Base-by-base conservation (phyloP, 2,329 filamentous ascomycete species). In the Fusarium sp. region DNA sequence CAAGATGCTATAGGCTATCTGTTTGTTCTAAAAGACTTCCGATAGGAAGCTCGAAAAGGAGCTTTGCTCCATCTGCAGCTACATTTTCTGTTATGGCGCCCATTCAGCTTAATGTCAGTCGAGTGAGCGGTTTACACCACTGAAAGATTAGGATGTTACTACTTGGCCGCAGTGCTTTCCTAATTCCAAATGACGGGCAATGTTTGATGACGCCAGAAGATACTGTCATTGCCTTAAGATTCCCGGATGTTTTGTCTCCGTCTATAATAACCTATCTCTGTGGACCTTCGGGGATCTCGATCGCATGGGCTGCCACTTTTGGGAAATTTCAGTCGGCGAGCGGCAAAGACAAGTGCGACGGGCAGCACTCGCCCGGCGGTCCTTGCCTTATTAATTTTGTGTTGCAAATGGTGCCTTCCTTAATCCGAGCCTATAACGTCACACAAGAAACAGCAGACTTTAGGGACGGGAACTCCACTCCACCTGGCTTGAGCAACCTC, bases 381-480 rank as follows among this genome's bases (percentile, higher is more conserved):
- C 35, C 62, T 54, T 70, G 53, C 65, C 71, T 66, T 62, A 38
- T 52, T 19, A 35, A 52, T 58, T 62, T 42, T 60, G 50, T 58
- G 46, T 46, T 64, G 53, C 57, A 50, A 57, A 23, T 64, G 60
- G 60, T 49, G 54, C 60, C 74, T 77, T 69, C 61, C 63, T 46
- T 33, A 61, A 61, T 50, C 40, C 33, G 60, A 60, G 60, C 60
- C 38, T 67, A 64, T 77, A 74, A 77, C 67, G 72, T 76, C 74
- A 77, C 75, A 67, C 69, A 58, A 72, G 50, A 60, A 49, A 54
- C 62, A 74, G 61, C 71, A 71, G 70, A 67, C 56, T 67, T 60
- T 57, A 54, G 60, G 59, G 46, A 57, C 47, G 9, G 49, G 23
- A 68, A 59, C 69, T 77, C 64, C 73, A 67, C 72, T 40, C 47